These are phyloP conservation scores for Pseudodiploospora longispora DNA, from an alignment of 2,329 filamentous ascomycete species.

Conservation along the genomic window DNA sequence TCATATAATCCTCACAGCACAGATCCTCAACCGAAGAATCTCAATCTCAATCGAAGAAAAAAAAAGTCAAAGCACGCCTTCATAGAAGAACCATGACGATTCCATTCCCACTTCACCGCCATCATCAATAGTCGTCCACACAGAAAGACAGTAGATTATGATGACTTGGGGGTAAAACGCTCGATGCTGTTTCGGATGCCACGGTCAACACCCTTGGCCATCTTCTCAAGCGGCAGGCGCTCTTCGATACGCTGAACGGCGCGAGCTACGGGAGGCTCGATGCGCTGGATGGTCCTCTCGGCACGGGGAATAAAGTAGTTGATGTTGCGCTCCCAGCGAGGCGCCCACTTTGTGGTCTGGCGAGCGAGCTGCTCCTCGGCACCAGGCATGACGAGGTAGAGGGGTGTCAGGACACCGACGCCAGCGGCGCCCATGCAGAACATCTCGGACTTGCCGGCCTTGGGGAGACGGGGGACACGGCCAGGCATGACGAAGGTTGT, in stretches of 20 bases:
- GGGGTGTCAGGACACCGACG: conserved; percentile 44
- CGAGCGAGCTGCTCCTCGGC: conserved; percentile 45
- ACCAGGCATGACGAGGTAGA: conserved; percentile 50
- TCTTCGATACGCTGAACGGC: conserved; percentile 38
- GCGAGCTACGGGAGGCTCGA: conserved; percentile 39
- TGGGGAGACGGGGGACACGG: conserved; percentile 39
- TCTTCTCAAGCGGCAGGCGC: conserved; percentile 40
- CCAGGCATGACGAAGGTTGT: conserved; percentile 34
- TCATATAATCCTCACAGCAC: too few relatives aligned
- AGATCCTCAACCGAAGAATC: too few relatives aligned
- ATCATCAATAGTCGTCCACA: too few relatives aligned
- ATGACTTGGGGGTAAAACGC: conserved; percentile 22
- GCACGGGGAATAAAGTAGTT: conserved; percentile 42
- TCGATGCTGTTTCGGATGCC: conserved; percentile 40
- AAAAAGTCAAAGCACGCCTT: too few relatives aligned
- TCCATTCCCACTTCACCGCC: too few relatives aligned
- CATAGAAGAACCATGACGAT: too few relatives aligned
- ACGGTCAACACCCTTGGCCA: conserved; percentile 40
- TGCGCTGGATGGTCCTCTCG: conserved; percentile 38
- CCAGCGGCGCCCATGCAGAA: conserved; percentile 47
- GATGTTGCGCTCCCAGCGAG: conserved; percentile 52
- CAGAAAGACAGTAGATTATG: too few relatives aligned
- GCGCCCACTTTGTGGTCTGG: conserved; percentile 51
- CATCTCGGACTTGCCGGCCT: conserved; percentile 39
- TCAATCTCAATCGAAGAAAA: too few relatives aligned